Evolutionary conservation across 441 rosid species (phyloP).

Genomic region (Jatropha multifida): DNA sequence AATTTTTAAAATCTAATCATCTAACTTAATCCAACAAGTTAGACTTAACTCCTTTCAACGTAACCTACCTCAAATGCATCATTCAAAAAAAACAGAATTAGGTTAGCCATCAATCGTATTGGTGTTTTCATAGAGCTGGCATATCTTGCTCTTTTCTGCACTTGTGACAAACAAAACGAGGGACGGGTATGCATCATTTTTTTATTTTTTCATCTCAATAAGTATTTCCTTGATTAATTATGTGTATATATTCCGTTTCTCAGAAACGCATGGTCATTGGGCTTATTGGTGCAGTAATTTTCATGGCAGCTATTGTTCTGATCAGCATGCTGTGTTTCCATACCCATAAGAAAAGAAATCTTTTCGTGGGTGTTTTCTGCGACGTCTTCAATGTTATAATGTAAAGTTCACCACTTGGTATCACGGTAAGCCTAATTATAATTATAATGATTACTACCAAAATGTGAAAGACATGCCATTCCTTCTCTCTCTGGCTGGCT

Average conservation of each 20-base stretch:
- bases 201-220: neutral
- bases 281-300: slow-evolving; percentile 34
- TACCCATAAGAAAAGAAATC: slow-evolving; percentile 19
- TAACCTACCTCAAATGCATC: too few species aligned
- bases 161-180: slow-evolving; percentile 31
- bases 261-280: slow-evolving; percentile 29
- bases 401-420: slow-evolving; percentile 62
- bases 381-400: slow-evolving; percentile 73
- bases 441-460: slow-evolving; percentile 28
- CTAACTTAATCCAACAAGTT: too few species aligned
- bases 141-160: slow-evolving; percentile 40
- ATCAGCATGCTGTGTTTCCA: slow-evolving; percentile 28
- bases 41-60: too few species aligned
- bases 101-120: slow-evolving; percentile 41
- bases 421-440: slow-evolving; percentile 36
- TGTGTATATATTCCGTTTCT: neutral
- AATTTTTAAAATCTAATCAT: too few species aligned
- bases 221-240: neutral
- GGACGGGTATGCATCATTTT: slow-evolving; percentile 38
- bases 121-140: slow-evolving; percentile 51
- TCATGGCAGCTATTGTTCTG: slow-evolving; percentile 17
- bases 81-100: too few species aligned
- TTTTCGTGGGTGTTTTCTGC: slow-evolving; percentile 54
- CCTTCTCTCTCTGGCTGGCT: slow-evolving; percentile 49
- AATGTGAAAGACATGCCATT: slow-evolving; percentile 85